phyloP scores from a whole-genome alignment of 2,329 filamentous ascomycete species.

The Fusarium xylarioides region DNA sequence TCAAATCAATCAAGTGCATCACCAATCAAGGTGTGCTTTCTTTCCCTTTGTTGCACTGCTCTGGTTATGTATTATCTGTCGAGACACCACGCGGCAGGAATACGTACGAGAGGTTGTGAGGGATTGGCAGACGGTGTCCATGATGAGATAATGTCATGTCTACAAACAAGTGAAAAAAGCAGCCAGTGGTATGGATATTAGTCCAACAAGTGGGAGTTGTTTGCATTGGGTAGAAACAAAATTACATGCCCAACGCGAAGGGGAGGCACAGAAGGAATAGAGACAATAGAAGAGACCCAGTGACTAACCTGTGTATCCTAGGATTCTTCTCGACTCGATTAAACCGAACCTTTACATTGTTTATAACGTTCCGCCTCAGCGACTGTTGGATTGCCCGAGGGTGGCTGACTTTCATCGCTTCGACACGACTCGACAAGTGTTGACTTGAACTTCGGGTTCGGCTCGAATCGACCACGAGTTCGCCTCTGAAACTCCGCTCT shows the following conservation, averaged over 20 bases:
- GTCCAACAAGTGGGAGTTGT: neutral
- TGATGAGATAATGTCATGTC: neutral
- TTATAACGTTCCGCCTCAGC: neutral
- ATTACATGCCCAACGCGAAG: slow-evolving; percentile 4
- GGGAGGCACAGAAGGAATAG: slow-evolving; percentile 1
- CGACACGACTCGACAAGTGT: slow-evolving; percentile 11
- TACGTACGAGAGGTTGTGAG: neutral
- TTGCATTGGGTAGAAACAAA: slow-evolving; percentile 6
- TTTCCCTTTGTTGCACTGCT: neutral
- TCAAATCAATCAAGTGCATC: neutral
- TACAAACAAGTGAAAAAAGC: neutral
- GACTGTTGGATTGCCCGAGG: slow-evolving; percentile 4
- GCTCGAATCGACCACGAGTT: slow-evolving; percentile 29
- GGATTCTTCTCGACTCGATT: slow-evolving; percentile 1
- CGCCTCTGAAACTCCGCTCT: slow-evolving; percentile 29
- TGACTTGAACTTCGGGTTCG: slow-evolving; percentile 26
- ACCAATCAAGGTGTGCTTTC: neutral
- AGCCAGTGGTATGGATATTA: neutral
- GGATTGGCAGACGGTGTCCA: neutral
- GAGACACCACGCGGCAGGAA: neutral
- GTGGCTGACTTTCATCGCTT: slow-evolving; percentile 7
- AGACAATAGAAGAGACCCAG: neutral
- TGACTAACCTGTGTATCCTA: slow-evolving; percentile 28
- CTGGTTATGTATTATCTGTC: neutral
- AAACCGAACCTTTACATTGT: slow-evolving; percentile 21